Base-by-base conservation (phyloP, 2,329 filamentous ascomycete genomes). In the Colletotrichum cordylinicola region DNA sequence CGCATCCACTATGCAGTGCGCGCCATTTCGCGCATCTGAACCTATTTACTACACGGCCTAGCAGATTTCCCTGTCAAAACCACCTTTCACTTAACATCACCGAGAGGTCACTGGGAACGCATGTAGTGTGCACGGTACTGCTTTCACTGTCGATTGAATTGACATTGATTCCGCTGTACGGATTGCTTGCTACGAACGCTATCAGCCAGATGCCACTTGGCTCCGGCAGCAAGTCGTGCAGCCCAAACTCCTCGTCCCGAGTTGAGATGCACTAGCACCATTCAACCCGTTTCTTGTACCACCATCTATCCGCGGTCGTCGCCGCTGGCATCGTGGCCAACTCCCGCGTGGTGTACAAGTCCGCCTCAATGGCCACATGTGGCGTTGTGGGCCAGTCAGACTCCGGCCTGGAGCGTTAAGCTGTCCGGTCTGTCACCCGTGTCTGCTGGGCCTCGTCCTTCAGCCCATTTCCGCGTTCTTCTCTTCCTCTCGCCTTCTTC, bases 241-340 rank as follows among this genome's bases (percentile, higher is more conserved):
- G 66, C 66, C 62, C 39, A 35, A 55, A 31, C 24, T 61, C 64
- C 68, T 33, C 43, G 66, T 70, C 37, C 33, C 55, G 65, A 62
- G 69, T 74, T 37, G 60, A 76, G 76, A 69, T 73, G 68, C 76
- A 77, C 76, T 77, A 52, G 76, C 76, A 77, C 68, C 70, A 37
- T 56, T 72, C 60, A 67, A 65, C 74, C 31, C 74, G 35, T 31
- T 39, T 48, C 74, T 67, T 68, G 60, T 55, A 67, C 74, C 70
- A 60, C 37, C 24, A 35, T 55, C 24, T 27, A 35, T 29, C 55
- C 37, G 39, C n/a, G 67, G 37, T 60, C 52, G 33, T 55, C 29
- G 62, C 55, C n/a, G 24, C 58, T 27, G 24, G 60, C 71, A 13
- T 33, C 18, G 27, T 74, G 60, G 58, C 65, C 55, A 37, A 70